A percentile compares a stretch with the other conserved stretches of the same genome.
Evolutionary conservation across 257 asterid genomes (phyloP).

Genomic region (Solanum boliviense): DNA sequence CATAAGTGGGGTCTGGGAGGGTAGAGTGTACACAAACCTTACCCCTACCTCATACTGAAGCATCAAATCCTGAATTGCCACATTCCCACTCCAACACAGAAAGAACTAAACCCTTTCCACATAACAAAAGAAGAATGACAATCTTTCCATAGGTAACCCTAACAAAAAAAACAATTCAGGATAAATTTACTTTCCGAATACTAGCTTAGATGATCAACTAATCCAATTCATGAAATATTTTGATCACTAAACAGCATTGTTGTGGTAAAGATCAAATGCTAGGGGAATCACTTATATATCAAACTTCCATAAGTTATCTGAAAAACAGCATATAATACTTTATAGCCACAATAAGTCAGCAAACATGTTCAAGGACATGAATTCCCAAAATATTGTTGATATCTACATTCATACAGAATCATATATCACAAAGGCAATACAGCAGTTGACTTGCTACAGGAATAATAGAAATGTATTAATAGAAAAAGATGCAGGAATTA

Average conservation of each 20-base stretch:
- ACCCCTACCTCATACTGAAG: background rate
- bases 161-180: background rate
- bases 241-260: background rate
- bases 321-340: background rate
- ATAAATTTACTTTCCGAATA: background rate
- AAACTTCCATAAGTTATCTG: background rate
- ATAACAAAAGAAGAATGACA: background rate
- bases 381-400: background rate
- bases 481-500: background rate
- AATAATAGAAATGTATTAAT: background rate
- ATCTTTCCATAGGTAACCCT: background rate
- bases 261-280: background rate
- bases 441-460: background rate
- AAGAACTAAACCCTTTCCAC: background rate
- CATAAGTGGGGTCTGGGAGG: background rate
- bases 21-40: background rate
- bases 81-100: background rate
- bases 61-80: background rate
- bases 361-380: background rate
- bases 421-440: background rate
- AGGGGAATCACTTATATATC: background rate
- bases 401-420: background rate
- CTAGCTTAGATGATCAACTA: background rate
- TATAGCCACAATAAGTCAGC: background rate
- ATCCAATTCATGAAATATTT: background rate